Evolutionary conservation across 331 rosid genomes (phyloP).

Genomic region (Ulmus americana): DNA sequence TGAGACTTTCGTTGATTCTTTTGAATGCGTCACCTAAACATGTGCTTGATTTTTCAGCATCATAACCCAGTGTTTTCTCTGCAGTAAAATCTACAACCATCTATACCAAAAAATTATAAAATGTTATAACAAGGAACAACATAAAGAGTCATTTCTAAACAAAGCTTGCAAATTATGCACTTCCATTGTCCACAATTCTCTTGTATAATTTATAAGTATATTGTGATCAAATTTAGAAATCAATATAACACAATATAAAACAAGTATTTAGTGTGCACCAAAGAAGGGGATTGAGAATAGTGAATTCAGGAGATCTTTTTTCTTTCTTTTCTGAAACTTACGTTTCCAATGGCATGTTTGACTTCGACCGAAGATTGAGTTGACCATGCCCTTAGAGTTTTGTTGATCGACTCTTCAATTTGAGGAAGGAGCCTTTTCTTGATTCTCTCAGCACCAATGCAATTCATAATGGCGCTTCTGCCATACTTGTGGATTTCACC

Average conservation of each 20-base stretch:
- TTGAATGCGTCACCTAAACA: constrained; percentile 11
- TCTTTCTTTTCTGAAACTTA: constrained; percentile 4
- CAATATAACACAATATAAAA: too few species aligned
- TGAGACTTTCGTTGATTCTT: constrained; percentile 10
- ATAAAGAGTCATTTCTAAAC: too few species aligned
- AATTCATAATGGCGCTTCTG: constrained; percentile 19
- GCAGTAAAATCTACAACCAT: constrained; percentile 23
- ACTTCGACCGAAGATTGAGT: constrained; percentile 24
- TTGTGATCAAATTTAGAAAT: too few species aligned
- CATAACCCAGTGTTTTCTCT: constrained; percentile 18
- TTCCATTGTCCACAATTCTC: too few species aligned
- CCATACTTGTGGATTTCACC: constrained; percentile 29
- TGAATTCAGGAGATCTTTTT: too few species aligned
- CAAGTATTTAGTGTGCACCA: too few species aligned
- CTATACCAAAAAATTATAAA: neutral
- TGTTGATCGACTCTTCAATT: constrained; percentile 15
- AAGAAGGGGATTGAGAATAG: too few species aligned
- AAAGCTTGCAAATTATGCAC: too few species aligned
- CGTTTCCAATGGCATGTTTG: constrained; percentile 22
- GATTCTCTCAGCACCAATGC: constrained; percentile 21
- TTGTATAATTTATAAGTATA: too few species aligned
- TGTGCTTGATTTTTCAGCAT: constrained; percentile 13
- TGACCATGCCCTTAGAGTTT: constrained; percentile 22
- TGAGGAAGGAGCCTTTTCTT: constrained; percentile 23
- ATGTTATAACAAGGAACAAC: neutral